phyloP scores from a whole-genome alignment of 208 protist genomes.

The Wallacemonas sp. region DNA sequence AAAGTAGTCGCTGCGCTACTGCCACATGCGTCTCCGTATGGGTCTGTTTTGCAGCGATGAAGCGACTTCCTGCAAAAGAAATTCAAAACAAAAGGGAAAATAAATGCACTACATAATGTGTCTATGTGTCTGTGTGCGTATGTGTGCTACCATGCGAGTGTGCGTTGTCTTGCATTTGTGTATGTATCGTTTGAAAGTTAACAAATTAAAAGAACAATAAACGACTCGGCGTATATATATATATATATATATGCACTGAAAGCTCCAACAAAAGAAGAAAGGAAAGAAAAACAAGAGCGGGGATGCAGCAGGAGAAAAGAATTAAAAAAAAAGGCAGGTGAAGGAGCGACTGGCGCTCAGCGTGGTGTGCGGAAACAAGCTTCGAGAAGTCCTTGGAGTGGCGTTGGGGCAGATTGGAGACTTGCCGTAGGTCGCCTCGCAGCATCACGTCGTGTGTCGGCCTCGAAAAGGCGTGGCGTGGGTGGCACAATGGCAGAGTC shows the following conservation, averaged over 20 bases:
- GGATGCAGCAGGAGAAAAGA: slow-evolving; percentile 13
- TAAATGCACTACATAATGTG: too few relatives aligned
- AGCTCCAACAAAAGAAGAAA: neutral
- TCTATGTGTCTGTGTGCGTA: too few relatives aligned
- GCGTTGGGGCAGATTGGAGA: slow-evolving; percentile 18
- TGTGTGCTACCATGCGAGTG: too few relatives aligned
- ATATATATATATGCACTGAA: slow-evolving; percentile 5
- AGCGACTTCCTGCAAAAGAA: too few relatives aligned
- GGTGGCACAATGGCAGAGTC: slow-evolving; percentile 11
- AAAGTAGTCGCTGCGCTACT: too few relatives aligned
- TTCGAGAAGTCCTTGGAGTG: slow-evolving; percentile 41
- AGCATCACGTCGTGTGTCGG: slow-evolving; percentile 10
- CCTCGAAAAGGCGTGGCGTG: slow-evolving; percentile 5
- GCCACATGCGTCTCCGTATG: too few relatives aligned
- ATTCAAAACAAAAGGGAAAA: too few relatives aligned
- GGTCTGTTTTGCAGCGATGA: too few relatives aligned
- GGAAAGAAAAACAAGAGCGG: slow-evolving; percentile 7
- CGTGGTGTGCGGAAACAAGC: slow-evolving; percentile 10
- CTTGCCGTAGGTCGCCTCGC: neutral
- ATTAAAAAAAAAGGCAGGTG: slow-evolving; percentile 18
- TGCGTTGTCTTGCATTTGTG: too few relatives aligned
- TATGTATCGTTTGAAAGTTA: neutral
- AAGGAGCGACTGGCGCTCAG: neutral
- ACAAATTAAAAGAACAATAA: too few relatives aligned
- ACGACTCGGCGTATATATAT: too few relatives aligned